These are phyloP conservation scores for Neospora caninum DNA, from an alignment of 169 alveolate genomes.

Conservation along the genomic window DNA sequence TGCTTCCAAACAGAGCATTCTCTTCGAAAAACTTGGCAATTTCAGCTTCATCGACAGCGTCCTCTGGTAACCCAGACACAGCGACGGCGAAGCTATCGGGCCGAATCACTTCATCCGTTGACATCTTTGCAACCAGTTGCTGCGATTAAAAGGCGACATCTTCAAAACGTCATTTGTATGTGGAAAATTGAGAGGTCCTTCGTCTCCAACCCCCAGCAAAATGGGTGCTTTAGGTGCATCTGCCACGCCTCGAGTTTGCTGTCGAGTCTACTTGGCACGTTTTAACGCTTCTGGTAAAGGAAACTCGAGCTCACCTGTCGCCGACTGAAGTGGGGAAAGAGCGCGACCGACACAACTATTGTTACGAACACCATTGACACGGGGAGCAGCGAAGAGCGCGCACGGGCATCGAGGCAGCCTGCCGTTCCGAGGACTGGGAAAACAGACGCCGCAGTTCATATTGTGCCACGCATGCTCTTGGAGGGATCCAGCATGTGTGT, in stretches of 20 bases:
- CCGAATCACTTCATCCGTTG: constrained; percentile 62
- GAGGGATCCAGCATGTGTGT: background rate
- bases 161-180: background rate
- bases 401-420: constrained; percentile 55
- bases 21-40: constrained; percentile 44
- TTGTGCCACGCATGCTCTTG: background rate
- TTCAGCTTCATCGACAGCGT: constrained; percentile 64
- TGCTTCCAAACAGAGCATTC: constrained; percentile 31
- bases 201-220: background rate
- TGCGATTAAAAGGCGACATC: background rate
- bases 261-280: background rate
- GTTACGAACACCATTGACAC: constrained; percentile 42
- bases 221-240: background rate
- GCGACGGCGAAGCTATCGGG: constrained; percentile 60
- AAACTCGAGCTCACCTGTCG: constrained; percentile 44
- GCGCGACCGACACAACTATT: constrained; percentile 46
- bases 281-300: background rate
- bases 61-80: constrained; percentile 55
- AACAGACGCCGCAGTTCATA: background rate
- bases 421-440: constrained; percentile 58
- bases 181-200: background rate
- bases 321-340: constrained; percentile 49
- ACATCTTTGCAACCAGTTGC: constrained; percentile 40
- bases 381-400: constrained; percentile 56
- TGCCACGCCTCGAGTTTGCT: background rate